These are phyloP conservation scores for Magnaporthiopsis rhizophila DNA, from an alignment of 2,329 filamentous ascomycete genomes.

Conservation along the genomic window DNA sequence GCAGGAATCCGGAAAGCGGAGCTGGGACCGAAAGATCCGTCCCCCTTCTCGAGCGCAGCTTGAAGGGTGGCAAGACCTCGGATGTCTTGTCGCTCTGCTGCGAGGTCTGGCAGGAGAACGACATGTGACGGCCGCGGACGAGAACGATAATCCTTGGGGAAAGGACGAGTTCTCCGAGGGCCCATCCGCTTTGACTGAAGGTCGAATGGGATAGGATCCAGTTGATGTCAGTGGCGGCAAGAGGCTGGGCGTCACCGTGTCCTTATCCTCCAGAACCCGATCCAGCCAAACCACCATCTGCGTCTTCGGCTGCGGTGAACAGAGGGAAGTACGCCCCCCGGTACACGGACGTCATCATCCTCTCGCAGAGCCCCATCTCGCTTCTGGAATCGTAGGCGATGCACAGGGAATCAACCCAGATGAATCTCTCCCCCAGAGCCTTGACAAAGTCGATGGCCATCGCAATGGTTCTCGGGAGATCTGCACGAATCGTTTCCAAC, in stretches of 20 bases:
- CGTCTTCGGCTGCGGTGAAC: neutral
- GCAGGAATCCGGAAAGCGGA: neutral
- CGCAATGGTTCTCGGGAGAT: neutral
- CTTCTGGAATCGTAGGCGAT: neutral
- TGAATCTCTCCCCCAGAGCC: neutral
- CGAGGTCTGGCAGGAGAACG: slow-evolving; percentile 1
- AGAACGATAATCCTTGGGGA: neutral
- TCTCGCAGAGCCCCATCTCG: neutral
- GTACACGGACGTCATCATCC: slow-evolving; percentile 1
- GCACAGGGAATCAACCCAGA: neutral
- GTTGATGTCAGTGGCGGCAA: neutral
- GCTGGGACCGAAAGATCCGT: neutral
- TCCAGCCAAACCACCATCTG: neutral
- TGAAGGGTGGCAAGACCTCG: neutral
- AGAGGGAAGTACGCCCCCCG: neutral
- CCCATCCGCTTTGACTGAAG: neutral
- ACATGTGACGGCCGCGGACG: neutral
- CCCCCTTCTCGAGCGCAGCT: neutral
- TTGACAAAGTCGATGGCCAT: neutral
- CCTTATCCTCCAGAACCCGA: neutral
- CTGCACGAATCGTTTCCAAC: neutral
- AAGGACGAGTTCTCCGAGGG: neutral
- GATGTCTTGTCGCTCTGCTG: neutral
- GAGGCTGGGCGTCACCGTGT: neutral
- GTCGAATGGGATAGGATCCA: neutral